Percentiles rank a stretch among this genome's conserved stretches.
These are phyloP conservation scores for Trichoderma sp. DNA, from an alignment of 2,329 filamentous ascomycete genomes.

Conservation along the genomic window DNA sequence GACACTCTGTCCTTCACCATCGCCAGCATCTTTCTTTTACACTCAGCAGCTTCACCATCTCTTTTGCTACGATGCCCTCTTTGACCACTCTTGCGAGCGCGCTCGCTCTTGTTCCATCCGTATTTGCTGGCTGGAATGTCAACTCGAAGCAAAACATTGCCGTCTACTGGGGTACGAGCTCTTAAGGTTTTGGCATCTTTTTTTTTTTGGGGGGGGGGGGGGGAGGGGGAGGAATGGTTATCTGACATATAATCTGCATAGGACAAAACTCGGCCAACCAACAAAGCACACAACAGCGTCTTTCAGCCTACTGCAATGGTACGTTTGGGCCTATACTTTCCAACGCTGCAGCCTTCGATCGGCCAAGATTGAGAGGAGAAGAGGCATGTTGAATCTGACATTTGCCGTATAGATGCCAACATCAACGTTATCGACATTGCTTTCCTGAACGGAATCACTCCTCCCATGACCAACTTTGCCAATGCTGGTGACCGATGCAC, in stretches of 20 bases:
- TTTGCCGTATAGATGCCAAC: constrained; percentile 41
- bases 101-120: constrained; percentile 35
- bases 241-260: constrained; percentile 23
- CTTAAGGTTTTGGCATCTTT: no score
- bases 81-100: constrained; percentile 29
- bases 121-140: constrained; percentile 48
- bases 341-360: no score
- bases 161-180: constrained; percentile 63
- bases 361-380: not conserved
- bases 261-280: constrained; percentile 62
- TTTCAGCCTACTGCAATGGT: constrained; percentile 62
- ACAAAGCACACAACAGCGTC: constrained; percentile 53
- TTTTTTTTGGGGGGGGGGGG: no score
- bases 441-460: constrained; percentile 61
- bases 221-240: no score
- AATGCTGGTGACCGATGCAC: constrained; percentile 64
- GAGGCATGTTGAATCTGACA: not conserved
- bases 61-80: constrained; percentile 19
- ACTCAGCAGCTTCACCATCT: not conserved
- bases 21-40: not conserved
- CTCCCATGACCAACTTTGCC: constrained; percentile 63
- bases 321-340: constrained; percentile 32
- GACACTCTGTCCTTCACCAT: constrained; percentile 7
- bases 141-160: constrained; percentile 56
- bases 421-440: constrained; percentile 63